A percentile compares a stretch with the other conserved stretches of the same genome.
Evolutionary conservation across 768 basidiomycete genomes (phyloP).

Genomic region (Plicaturopsis crispa): DNA sequence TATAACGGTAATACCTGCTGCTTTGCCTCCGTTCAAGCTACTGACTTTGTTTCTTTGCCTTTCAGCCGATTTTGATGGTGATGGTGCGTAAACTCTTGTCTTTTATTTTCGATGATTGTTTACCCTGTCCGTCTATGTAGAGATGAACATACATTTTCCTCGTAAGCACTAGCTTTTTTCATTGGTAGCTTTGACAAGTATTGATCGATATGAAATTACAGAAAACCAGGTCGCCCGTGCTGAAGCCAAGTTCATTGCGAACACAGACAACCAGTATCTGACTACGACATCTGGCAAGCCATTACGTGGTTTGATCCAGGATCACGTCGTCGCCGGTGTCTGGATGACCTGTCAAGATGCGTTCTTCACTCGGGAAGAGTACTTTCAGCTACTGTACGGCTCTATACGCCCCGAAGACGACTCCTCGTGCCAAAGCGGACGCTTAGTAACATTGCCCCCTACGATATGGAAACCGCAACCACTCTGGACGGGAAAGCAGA

Average conservation of each 20-base stretch:
- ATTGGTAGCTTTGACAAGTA: conserved; percentile 1
- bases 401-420: conserved; percentile 87
- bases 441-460: conserved; percentile 79
- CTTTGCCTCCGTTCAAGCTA: conserved; percentile 5
- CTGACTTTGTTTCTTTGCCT: background rate
- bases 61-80: conserved; percentile 87
- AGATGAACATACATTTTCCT: conserved; percentile 99
- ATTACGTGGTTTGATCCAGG: conserved; percentile 94
- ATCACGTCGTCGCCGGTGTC: conserved; percentile 97
- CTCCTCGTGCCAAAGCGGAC: conserved; percentile 38
- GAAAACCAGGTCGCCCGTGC: conserved; percentile 94
- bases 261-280: conserved; percentile 98
- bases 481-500: conserved; percentile 97
- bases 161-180: conserved; percentile 43
- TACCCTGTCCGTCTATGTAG: conserved; percentile 31
- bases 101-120: conserved; percentile 1
- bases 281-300: conserved; percentile 98
- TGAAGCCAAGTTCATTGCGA: conserved; percentile 90
- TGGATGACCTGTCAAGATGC: conserved; percentile 98
- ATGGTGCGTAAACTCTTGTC: conserved; percentile 41
- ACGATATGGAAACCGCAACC: conserved; percentile 87
- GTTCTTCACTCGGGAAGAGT: conserved; percentile 94
- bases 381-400: conserved; percentile 93
- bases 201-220: conserved; percentile 22
- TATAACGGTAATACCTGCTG: conserved; percentile 69